Percentiles rank a stretch among this genome's conserved stretches.
phyloP scores from a whole-genome alignment of 176 grass and related monocot genomes.

The Dactylis glomerata region DNA sequence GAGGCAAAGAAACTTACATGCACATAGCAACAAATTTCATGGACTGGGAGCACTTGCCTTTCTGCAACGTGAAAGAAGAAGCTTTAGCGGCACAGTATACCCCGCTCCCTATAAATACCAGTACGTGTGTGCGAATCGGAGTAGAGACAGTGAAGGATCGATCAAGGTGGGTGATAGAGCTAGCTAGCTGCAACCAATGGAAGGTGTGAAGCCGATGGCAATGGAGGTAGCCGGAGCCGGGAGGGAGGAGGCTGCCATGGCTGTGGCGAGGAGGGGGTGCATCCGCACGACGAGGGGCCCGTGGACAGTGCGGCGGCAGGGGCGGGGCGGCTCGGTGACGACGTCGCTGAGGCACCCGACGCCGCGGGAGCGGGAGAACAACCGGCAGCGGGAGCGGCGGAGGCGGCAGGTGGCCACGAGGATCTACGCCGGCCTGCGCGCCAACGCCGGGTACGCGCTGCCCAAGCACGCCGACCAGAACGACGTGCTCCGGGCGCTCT shows the following conservation, averaged over 20 bases:
- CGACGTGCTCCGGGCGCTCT: conserved; percentile 78
- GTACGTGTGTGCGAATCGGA: neutral
- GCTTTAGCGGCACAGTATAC: no score
- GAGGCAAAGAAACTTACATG: conserved; percentile 46
- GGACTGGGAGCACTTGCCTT: conserved; percentile 43
- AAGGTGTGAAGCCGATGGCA: neutral
- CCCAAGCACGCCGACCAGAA: conserved; percentile 94
- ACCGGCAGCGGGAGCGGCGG: conserved; percentile 64
- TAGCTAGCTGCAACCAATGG: neutral
- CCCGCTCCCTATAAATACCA: conserved; percentile 31
- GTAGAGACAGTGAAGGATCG: neutral
- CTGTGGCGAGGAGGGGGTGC: conserved; percentile 47
- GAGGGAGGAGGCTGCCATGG: neutral
- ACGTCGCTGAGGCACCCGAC: conserved; percentile 64
- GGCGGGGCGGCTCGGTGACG: conserved; percentile 40
- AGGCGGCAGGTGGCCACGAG: conserved; percentile 54
- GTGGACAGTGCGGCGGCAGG: conserved; percentile 62
- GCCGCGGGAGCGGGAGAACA: conserved; percentile 79
- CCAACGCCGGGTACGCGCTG: conserved; percentile 55
- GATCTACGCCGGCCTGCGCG: conserved; percentile 73
- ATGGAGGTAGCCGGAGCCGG: conserved; percentile 17
- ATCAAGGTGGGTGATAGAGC: neutral
- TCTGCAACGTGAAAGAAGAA: conserved; percentile 20
- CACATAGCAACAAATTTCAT: conserved; percentile 39
- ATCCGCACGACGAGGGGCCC: conserved; percentile 68